phyloP scores from a whole-genome alignment of 2,329 filamentous ascomycete genomes.

The Diaporthe vexans region DNA sequence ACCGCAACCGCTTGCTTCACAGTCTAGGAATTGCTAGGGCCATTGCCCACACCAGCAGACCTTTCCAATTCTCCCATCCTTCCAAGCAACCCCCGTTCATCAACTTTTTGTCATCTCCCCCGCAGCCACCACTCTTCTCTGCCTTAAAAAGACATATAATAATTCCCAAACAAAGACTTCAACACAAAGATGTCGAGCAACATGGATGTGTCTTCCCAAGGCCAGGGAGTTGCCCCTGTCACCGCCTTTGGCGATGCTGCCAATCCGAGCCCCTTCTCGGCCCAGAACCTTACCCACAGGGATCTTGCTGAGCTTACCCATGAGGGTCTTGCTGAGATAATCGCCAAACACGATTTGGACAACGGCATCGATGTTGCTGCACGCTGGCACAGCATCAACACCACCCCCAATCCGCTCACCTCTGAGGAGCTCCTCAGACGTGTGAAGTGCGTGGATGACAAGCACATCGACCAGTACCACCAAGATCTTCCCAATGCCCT shows the following conservation, averaged over 20 bases:
- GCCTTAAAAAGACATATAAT: neutral
- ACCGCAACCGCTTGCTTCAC: no score
- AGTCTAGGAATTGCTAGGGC: no score
- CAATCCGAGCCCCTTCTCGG: no score
- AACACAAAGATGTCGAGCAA: neutral
- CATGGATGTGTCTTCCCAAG: neutral
- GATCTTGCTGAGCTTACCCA: no score
- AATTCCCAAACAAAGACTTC: neutral
- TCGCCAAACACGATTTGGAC: neutral
- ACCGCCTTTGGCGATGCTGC: no score
- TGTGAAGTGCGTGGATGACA: rapidly evolving
- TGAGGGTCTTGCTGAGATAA: neutral
- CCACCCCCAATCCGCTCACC: no score
- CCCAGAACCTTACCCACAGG: no score
- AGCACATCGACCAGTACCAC: no score
- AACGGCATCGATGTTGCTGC: no score
- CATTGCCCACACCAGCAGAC: no score
- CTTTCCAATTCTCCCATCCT: no score
- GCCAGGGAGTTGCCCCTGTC: neutral
- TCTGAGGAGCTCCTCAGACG: neutral
- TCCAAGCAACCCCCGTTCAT: neutral
- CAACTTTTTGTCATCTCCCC: neutral
- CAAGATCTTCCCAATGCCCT: neutral
- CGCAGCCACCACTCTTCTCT: neutral
- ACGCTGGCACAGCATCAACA: no score